Conservation (phyloP, 495 filamentous ascomycete species). For the Trichocladium uniseriatum region DNA sequence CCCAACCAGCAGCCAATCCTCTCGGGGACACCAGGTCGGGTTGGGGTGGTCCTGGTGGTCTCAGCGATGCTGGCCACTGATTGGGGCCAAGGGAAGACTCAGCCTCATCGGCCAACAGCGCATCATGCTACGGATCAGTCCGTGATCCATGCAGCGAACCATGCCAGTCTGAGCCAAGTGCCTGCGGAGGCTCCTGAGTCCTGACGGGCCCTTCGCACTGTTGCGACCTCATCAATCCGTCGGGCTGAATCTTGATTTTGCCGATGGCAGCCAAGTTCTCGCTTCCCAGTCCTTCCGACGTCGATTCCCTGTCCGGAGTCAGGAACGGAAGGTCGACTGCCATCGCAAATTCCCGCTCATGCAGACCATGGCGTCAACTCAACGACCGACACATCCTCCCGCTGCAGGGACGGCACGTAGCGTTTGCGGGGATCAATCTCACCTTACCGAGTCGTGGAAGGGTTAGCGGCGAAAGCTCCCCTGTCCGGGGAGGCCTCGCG, state of each 20-base stretch:
- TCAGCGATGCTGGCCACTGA: background rate
- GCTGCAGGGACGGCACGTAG: constrained; percentile 14
- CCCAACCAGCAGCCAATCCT: background rate
- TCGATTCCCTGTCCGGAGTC: too few relatives aligned
- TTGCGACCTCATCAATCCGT: background rate
- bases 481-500: background rate
- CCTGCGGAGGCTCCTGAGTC: background rate
- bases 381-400: background rate
- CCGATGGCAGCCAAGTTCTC: too few relatives aligned
- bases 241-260: too few relatives aligned
- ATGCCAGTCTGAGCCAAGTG: constrained; percentile 6
- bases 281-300: too few relatives aligned
- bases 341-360: too few relatives aligned
- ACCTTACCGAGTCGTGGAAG: background rate
- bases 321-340: too few relatives aligned
- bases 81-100: constrained; percentile 14
- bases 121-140: constrained; percentile 19
- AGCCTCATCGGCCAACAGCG: constrained; percentile 24
- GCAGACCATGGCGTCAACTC: too few relatives aligned
- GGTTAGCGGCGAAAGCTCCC: background rate
- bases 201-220: background rate
- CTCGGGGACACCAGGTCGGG: too few relatives aligned
- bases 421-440: constrained; percentile 7
- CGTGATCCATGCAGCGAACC: constrained; percentile 12
- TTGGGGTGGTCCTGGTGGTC: background rate